Evolutionary conservation across 176 grass and related monocot species (phyloP), one percentile per base, ranked within the genome.

Genomic region (Musa acuminata): DNA sequence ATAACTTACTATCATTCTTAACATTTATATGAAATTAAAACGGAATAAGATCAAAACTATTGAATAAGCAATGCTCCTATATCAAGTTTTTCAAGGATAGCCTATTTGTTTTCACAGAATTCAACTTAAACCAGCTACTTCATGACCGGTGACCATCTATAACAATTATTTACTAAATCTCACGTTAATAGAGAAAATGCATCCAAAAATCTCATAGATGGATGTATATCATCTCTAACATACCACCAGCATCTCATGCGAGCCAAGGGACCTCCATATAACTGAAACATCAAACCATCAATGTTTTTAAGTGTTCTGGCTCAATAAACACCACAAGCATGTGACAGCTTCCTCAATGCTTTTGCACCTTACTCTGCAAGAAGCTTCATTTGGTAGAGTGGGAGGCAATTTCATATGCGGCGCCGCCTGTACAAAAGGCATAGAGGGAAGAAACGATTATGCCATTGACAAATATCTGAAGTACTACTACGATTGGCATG

Each of bases 401-500:
- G 59, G 23, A 20, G 17, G 59, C 20, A 64, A 73, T 1, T 55
- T 14, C 43, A 49, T 64, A 7, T 64, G 80, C 75, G 68, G 60
- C 84, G 74, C 65, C 11, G 73, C 84, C 80, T 82, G 80, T 86
- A 79, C 70, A 86, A 79, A 85, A 79, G 68, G 73, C 66, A 82
- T 78, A 49, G 72, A 73, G 66, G 76, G 75, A 78, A 74, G 79
- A 85, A 85, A 81, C 72, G 22, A 83, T 83, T 87, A 87, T 75
- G 71, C 51, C 75, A 82, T 71, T 74, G 71, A 80, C 62, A 79
- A 62, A 86, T 82, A 78, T 82, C 62, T 77, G 50, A 82, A 59
- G 20, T 82, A 82, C 53, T 82, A 82, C 53, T 76, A 69, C 69
- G 63, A 58, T 71, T 77, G 62, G 60, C 58, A 78, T 76, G 62